Evolutionary conservation across 2,329 filamentous ascomycete genomes (phyloP).

Genomic region (Colletotrichum kahawae): DNA sequence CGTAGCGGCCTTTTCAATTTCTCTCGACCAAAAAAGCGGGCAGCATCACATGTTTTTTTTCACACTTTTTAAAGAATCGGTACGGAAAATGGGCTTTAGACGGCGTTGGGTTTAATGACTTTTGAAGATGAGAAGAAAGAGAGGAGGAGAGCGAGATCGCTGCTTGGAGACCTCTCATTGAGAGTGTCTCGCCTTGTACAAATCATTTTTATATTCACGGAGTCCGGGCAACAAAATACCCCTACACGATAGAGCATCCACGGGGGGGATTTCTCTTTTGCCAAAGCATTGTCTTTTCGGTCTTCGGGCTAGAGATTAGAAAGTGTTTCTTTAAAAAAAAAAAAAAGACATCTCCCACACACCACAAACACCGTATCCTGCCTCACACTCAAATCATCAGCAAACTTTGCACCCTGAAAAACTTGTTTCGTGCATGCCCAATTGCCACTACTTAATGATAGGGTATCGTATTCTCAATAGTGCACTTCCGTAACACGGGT

Average conservation of each 20-base stretch:
- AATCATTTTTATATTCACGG: not conserved
- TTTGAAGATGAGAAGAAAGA: not conserved
- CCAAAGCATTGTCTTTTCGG: not conserved
- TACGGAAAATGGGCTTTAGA: constrained; percentile 1
- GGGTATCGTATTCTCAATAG: not conserved
- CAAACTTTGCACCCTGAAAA: not conserved
- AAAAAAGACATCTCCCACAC: constrained; percentile 4
- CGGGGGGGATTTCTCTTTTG: not conserved
- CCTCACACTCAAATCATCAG: not conserved
- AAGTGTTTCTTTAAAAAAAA: not conserved
- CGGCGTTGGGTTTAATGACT: constrained; percentile 2
- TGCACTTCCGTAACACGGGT: not conserved
- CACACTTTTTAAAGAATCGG: not conserved
- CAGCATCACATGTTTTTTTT: not conserved
- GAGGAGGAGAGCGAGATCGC: not conserved
- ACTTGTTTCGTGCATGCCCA: not conserved
- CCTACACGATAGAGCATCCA: constrained; percentile 14
- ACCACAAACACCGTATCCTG: not conserved
- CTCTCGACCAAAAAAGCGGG: not conserved
- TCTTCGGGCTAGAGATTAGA: not conserved
- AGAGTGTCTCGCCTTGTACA: not conserved
- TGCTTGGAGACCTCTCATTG: not conserved
- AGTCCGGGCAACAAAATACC: constrained; percentile 11
- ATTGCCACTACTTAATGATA: not conserved
- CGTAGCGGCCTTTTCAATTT: not conserved